Conservation (phyloP, 2,329 filamentous ascomycete genomes). For the Paracoccidioides brasiliensis region DNA sequence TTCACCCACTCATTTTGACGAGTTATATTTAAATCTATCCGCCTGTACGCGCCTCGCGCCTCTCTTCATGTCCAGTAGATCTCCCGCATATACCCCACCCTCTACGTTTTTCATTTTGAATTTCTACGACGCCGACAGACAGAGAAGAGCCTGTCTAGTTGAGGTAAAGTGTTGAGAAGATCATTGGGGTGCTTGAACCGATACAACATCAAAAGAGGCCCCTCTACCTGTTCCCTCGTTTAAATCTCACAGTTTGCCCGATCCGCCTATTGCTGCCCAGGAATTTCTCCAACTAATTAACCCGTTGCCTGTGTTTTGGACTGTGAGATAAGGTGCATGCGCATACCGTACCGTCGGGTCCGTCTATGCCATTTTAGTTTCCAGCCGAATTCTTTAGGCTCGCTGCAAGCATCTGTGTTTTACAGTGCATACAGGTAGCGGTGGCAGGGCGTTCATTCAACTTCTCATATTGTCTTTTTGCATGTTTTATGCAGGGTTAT, state of each 20-base stretch:
- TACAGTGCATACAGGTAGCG: not conserved
- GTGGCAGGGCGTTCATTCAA: not conserved
- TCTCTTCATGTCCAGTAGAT: conserved; percentile 9
- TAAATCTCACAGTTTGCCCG: not conserved
- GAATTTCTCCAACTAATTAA: not conserved
- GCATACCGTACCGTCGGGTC: not conserved
- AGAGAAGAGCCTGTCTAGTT: not conserved
- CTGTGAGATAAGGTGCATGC: not conserved
- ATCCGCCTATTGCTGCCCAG: not conserved
- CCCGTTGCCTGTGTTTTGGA: not conserved
- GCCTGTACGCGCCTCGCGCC: conserved; percentile 7
- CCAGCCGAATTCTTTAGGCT: not conserved
- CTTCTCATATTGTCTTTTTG: not conserved
- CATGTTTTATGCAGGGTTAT: not conserved
- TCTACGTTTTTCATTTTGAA: not conserved
- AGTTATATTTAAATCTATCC: not conserved
- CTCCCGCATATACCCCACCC: conserved; percentile 8
- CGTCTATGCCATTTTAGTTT: not conserved
- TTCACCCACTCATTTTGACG: not conserved
- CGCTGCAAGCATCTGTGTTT: not conserved
- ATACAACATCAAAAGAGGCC: not conserved
- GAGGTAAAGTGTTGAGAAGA: not conserved
- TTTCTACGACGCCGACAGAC: not conserved
- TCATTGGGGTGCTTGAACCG: not conserved
- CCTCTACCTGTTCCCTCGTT: not conserved